Percentiles rank a stretch among this genome's conserved stretches.
Conservation (phyloP, 2,329 filamentous ascomycete genomes). For the Colletotrichum aenigma region DNA sequence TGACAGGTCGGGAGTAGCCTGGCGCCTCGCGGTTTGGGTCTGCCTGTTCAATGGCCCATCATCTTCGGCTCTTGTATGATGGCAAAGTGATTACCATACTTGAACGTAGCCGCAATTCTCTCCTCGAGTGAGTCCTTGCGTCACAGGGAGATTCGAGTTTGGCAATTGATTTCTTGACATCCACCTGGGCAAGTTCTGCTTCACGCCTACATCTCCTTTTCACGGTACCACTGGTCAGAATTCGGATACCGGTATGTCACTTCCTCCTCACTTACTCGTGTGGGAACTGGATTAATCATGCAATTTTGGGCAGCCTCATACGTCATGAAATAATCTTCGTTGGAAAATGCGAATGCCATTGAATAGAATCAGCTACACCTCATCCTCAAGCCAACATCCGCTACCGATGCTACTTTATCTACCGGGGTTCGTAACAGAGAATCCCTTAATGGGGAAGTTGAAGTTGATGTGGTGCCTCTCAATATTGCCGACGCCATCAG, state of each 20-base stretch:
- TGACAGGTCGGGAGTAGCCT: background rate
- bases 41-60: background rate
- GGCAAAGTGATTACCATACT: background rate
- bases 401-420: background rate
- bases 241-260: too few relatives aligned
- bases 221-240: too few relatives aligned
- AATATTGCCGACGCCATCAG: background rate
- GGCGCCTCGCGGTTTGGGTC: background rate
- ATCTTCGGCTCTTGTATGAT: background rate
- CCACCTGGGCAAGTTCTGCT: background rate
- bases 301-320: background rate
- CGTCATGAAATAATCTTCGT: fast-evolving
- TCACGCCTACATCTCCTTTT: too few relatives aligned
- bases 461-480: constrained; percentile 16
- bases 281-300: fast-evolving
- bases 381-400: background rate
- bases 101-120: fast-evolving
- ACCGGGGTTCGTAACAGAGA: constrained; percentile 14
- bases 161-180: background rate
- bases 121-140: background rate
- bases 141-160: background rate
- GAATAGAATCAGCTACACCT: background rate
- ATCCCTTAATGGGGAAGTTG: constrained; percentile 17
- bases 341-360: background rate
- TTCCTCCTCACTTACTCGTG: background rate